These are phyloP conservation scores for Bauhinia variegata DNA, from an alignment of 306 rosid species.

Conservation along the genomic window DNA sequence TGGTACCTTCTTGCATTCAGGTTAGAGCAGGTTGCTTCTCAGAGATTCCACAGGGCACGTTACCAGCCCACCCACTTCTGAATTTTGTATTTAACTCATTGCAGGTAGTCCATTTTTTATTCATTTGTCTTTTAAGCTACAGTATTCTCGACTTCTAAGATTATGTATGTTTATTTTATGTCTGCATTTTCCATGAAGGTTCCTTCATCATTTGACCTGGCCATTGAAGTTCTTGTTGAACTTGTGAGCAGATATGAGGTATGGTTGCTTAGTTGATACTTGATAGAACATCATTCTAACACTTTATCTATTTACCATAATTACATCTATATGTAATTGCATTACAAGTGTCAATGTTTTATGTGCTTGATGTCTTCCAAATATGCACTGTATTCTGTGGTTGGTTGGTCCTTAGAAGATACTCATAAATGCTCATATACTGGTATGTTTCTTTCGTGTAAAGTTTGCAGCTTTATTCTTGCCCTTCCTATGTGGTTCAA, in stretches of 20 bases:
- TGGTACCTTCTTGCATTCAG: slow-evolving; percentile 53
- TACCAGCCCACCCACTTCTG: slow-evolving; percentile 85
- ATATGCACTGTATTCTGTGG: slow-evolving; percentile 22
- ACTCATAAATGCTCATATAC: slow-evolving; percentile 1
- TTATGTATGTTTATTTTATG: slow-evolving; percentile 26
- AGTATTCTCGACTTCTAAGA: slow-evolving; percentile 16
- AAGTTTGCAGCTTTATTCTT: slow-evolving; percentile 13
- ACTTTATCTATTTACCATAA: slow-evolving; percentile 24
- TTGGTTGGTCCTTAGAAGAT: slow-evolving; percentile 10
- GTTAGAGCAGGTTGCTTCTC: slow-evolving; percentile 96
- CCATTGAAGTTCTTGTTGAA: slow-evolving; percentile 93
- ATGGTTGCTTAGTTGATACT: slow-evolving; percentile 46
- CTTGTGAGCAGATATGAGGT: slow-evolving; percentile 94
- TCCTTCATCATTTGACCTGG: slow-evolving; percentile 75
- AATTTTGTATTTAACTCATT: slow-evolving; percentile 80
- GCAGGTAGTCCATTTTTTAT: slow-evolving; percentile 59
- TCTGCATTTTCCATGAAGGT: slow-evolving; percentile 57
- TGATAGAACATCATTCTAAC: slow-evolving; percentile 18
- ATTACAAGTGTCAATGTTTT: slow-evolving; percentile 14
- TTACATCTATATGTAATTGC: slow-evolving; percentile 13
- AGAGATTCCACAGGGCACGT: slow-evolving; percentile 75
- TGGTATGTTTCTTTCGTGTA: background rate
- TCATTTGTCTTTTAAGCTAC: slow-evolving; percentile 28
- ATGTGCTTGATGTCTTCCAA: slow-evolving; percentile 11
- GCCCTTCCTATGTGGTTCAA: background rate